Evolutionary conservation across 805 yeast species (phyloP), one percentile per base, ranked within the genome.

Genomic region (Yarrowia sp.): DNA sequence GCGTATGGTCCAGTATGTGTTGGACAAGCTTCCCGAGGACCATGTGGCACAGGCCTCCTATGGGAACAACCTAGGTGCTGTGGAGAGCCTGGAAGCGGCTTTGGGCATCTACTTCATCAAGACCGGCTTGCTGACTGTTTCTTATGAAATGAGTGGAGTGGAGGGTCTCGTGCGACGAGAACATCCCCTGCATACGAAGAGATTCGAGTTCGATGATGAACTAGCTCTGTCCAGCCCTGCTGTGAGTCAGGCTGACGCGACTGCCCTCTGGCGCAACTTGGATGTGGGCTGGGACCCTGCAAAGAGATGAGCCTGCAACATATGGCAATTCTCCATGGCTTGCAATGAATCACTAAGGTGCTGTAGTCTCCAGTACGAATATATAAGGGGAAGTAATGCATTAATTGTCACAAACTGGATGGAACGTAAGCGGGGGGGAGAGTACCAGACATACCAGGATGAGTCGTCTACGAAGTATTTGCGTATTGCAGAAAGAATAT

Each of bases 121-220:
- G 35, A 45, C 65, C 8, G 65, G 65, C 2, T 32, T 59, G 35
- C 35, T 59, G 41, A 43, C 52, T 16, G 65, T 59, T 8, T 59
- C 52, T 8, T 59, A 59, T 12, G 65, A 59, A 16, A 59, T 59
- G 65, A 59, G 52, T 32, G 65, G 65, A n/a, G 52, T 59, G 5
- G 65, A 59, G 42, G 65, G 65, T 5, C 35, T 59, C 8, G 42
- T 59, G 15, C 40, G 52, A 35, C 50, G 65, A 16, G 65, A 59
- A 26, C 65, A 59, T 19, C 52, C 52, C 1, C 35, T 59, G 16
- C 42, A 59, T 11, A 59, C 65, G 7, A 59, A 59, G 42, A 42
- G 65, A 41, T 45, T 59, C 5, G 65, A 59, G 26, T 56, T 56
- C 10, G 63, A 56, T 11, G 63, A 56, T 41, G 61, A 55, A 3